Percentiles rank a stretch among this genome's conserved stretches.
Evolutionary conservation across 2,329 filamentous ascomycete genomes (phyloP).

Genomic region (Cytospora piceicola): DNA sequence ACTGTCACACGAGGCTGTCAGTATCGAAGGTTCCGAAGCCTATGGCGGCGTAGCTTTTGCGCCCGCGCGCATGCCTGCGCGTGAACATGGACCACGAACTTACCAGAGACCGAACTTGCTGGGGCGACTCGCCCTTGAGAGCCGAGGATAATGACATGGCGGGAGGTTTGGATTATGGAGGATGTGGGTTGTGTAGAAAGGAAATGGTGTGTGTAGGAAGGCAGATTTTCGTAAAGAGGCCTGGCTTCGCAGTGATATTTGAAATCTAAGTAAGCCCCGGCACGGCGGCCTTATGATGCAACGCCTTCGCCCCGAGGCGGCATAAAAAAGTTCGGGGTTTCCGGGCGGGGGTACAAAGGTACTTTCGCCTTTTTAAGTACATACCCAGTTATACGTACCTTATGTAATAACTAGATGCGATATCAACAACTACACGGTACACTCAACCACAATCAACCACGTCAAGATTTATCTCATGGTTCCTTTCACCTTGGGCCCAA

Average conservation of each 20-base stretch:
- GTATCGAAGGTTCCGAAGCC: conserved; percentile 14
- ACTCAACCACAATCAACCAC: background rate
- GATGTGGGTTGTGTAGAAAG: background rate
- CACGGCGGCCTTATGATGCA: conserved; percentile 29
- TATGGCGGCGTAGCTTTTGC: background rate
- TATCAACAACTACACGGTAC: background rate
- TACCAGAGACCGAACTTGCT: conserved; percentile 62
- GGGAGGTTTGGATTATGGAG: conserved; percentile 19
- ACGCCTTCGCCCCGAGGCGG: conserved; percentile 28
- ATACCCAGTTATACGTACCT: background rate
- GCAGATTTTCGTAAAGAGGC: conserved; percentile 10
- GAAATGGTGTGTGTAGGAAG: background rate
- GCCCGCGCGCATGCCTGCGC: too few relatives aligned
- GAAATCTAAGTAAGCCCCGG: conserved; percentile 23
- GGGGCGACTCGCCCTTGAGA: conserved; percentile 58
- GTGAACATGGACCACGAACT: conserved; percentile 41
- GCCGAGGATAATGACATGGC: conserved; percentile 37
- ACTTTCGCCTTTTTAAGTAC: background rate
- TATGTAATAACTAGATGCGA: background rate
- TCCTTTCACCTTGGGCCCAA: background rate
- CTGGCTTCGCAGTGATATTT: conserved; percentile 15
- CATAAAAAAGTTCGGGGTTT: conserved; percentile 26
- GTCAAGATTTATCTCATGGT: too few relatives aligned
- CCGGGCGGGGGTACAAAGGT: conserved; percentile 7
- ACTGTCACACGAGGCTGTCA: conserved; percentile 55